Evolutionary conservation across 176 grass and related monocot species (phyloP).

Genomic region (Bromus sterilis): DNA sequence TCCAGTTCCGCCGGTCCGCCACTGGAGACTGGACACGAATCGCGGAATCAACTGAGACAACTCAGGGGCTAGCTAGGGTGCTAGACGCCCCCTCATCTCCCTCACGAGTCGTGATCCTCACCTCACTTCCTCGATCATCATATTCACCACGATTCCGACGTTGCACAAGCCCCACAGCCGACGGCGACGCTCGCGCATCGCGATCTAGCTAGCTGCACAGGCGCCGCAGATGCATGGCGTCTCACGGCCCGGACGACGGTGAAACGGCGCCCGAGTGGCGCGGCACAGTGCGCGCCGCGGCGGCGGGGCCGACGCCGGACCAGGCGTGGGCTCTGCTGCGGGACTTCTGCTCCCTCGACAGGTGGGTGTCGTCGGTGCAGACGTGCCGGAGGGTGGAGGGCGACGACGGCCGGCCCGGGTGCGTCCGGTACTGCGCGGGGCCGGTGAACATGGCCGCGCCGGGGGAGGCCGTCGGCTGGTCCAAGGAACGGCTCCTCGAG

Average conservation of each 20-base stretch:
- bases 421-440: conserved; percentile 66
- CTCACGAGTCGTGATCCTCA: too few relatives aligned
- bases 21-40: not conserved
- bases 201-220: not conserved
- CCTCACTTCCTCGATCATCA: not conserved
- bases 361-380: conserved; percentile 45
- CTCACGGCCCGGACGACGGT: not conserved
- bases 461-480: conserved; percentile 34
- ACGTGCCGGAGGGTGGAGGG: conserved; percentile 47
- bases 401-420: conserved; percentile 36
- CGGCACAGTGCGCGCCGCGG: conserved; percentile 42
- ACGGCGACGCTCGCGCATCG: not conserved
- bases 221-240: not conserved
- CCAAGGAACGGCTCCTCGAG: conserved; percentile 58
- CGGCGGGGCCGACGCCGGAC: conserved; percentile 32
- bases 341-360: conserved; percentile 60
- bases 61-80: too few relatives aligned
- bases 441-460: conserved; percentile 41
- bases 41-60: not conserved
- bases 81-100: too few relatives aligned
- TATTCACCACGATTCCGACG: not conserved
- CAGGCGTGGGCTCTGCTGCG: conserved; percentile 51
- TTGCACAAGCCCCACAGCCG: not conserved
- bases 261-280: conserved; percentile 13
- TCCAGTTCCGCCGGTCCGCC: not conserved